Base-by-base conservation (phyloP, 1,284 basidiomycete genomes). In the Ustilago loliicola region DNA sequence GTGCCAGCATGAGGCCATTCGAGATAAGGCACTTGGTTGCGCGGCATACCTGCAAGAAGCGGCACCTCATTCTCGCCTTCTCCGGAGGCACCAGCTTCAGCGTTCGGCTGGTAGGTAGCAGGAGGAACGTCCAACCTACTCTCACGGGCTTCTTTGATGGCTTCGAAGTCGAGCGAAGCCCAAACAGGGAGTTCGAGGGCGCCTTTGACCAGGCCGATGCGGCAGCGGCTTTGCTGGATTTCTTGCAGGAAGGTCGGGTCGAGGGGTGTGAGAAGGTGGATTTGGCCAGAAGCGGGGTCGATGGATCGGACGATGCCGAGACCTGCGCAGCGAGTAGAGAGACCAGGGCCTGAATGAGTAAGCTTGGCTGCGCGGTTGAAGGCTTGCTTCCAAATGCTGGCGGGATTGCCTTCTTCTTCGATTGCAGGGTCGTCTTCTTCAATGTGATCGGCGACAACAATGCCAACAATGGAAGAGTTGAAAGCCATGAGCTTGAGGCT, bases 181-280 rank as follows among this genome's bases (percentile, higher is more conserved):
- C 92, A 93, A 0, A 95, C 88, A 0, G 95, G 95, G 0, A 98
- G 87, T 83, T 96, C 94, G 77, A 97, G 88, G 80, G 93, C 93
- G 5, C 95, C 95, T 83, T 93, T 94, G 40, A 95, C 90, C 1
- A 96, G 66, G 48, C 77, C 91, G 7, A 95, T 17, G 3, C 48
- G 48, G 27, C 48, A 29, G 94, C 40, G 15, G 47, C 8, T 32
- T 9, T 50, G 29, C 51, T 54, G 25, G 3, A 61, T 19, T 21
- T 57, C 47, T 2, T 52, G 53, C 13, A 91, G 86, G 75, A 92
- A 92, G 5, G 82, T 88, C 0, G 92, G 0, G 88, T 87, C 3
- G 88, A 80, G 36, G 4, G 82, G 83, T n/a, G 79, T 77, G 21
- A 85, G 52, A 17, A 86, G 59, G 34, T 84, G 80, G 27, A 86